These are phyloP conservation scores for Sporisorium scitamineum DNA, from an alignment of 1,284 basidiomycete species.

Conservation along the genomic window DNA sequence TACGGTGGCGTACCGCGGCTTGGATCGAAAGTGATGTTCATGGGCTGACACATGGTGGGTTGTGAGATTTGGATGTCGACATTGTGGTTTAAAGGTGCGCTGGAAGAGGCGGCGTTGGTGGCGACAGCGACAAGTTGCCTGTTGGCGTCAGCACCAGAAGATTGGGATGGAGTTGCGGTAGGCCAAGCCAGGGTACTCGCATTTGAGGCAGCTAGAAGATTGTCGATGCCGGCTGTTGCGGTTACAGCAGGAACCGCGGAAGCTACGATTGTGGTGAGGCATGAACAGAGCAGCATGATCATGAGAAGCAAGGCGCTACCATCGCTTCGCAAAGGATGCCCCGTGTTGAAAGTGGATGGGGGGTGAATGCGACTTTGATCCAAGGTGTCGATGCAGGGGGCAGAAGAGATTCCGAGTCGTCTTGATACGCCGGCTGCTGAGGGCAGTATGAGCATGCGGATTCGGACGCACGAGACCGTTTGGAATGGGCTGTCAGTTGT, in stretches of 20 bases:
- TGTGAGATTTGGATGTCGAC: slow-evolving; percentile 44
- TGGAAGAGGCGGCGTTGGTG: slow-evolving; percentile 1
- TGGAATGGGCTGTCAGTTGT: not conserved
- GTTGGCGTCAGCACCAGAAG: not conserved
- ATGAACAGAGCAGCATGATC: slow-evolving; percentile 8
- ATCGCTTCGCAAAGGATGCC: not conserved
- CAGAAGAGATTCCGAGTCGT: not conserved
- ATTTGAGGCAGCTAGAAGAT: not conserved
- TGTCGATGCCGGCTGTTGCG: not conserved
- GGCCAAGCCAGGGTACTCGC: not conserved
- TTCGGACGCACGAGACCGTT: not conserved
- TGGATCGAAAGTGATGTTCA: slow-evolving; percentile 61
- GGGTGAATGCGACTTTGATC: not conserved
- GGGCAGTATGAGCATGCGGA: too few species aligned
- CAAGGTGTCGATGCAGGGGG: not conserved
- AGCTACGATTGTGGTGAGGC: slow-evolving; percentile 1
- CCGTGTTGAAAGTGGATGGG: not conserved
- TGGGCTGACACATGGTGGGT: slow-evolving; percentile 47
- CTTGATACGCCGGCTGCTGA: not conserved
- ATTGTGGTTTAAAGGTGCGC: slow-evolving; percentile 11
- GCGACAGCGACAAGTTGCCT: slow-evolving; percentile 22
- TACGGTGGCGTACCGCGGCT: slow-evolving; percentile 52
- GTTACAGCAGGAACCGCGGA: slow-evolving; percentile 13
- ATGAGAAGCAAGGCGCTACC: slow-evolving; percentile 1
- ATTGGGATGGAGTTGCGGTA: slow-evolving; percentile 4